A percentile compares a stretch with the other conserved stretches of the same genome.
phyloP scores from a whole-genome alignment of 1,284 basidiomycete genomes.

The Athelia psychrophila region DNA sequence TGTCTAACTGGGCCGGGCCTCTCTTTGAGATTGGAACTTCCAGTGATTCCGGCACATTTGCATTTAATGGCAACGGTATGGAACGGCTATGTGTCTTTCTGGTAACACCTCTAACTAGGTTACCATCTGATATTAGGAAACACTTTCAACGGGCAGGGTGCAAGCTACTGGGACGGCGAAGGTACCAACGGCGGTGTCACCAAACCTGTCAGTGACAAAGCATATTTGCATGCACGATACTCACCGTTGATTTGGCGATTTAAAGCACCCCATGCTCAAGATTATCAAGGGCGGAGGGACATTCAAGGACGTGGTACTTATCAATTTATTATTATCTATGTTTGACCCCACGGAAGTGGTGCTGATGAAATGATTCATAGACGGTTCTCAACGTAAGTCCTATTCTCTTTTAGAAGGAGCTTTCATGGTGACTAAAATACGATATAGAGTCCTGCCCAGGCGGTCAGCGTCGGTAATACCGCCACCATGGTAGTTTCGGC shows the following conservation, averaged over 20 bases:
- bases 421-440: background rate
- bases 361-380: background rate
- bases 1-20: background rate
- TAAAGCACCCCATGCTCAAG: constrained; percentile 13
- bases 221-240: background rate
- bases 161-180: constrained; percentile 11
- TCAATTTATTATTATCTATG: background rate
- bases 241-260: background rate
- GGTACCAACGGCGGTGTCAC: constrained; percentile 11
- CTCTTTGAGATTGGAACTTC: constrained; percentile 3
- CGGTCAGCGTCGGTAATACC: constrained; percentile 14
- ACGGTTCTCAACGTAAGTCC: constrained; percentile 5
- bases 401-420: background rate
- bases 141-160: background rate
- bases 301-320: background rate
- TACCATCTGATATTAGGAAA: too few species aligned
- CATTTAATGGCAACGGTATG: constrained; percentile 1
- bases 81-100: too few species aligned
- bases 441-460: constrained; percentile 2
- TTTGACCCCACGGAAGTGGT: background rate
- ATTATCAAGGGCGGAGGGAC: constrained; percentile 12
- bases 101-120: too few species aligned
- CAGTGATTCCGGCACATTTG: background rate
- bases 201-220: constrained; percentile 9
- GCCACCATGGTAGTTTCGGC: constrained; percentile 11